Evolutionary conservation across 73 alveolate genomes (phyloP), one percentile per base, ranked within the genome.

Genomic region (Paraurostyla sp.): DNA sequence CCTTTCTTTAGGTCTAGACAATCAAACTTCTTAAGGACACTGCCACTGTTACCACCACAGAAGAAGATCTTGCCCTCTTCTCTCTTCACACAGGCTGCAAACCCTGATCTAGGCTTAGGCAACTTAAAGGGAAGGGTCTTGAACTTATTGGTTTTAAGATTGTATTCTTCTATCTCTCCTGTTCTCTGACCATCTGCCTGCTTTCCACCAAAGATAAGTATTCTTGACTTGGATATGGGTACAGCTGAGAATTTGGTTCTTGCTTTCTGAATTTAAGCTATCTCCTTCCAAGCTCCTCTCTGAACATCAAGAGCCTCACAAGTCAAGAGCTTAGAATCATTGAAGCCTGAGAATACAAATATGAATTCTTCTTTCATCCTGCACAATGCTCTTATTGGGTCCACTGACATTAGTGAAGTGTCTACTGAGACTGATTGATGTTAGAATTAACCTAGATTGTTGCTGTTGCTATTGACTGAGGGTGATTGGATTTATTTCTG

Each of bases 21-120:
- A 18, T 96, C 97, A 49, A 96, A 83, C 11, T 57, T 69, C 45
- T 76, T 78, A 38, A 78, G 85, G 58, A 91, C 92, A 32, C 84
- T 80, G 18, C 96, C 96, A 40, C 78, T 83, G 52, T 91, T 91
- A 22, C 96, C 96, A 2, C 96, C 96, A 48, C 91, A 52, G 59
- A 91, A 51, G 76, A 78, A 73, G 2, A 91, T 57, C 41, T 75
- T 69, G 16, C 91, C 96, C 25, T 91, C 91, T 49, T 78, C 89
- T n/a, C 76, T 25, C 48, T 85, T 59, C 51, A 75, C 91, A 35
- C 87, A 78, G 15, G 89, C 0, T 1, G 93, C 87, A 85, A 91
- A 91, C 11, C 96, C 96, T 2, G 95, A 90, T 32, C 90, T 81
- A 23, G 92, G 87, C 60, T 65, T 75, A 7, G 90, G 95, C 59